These are phyloP conservation scores for Sugiyamaella paludigena DNA, from an alignment of 1,139 yeast genomes.

Conservation along the genomic window DNA sequence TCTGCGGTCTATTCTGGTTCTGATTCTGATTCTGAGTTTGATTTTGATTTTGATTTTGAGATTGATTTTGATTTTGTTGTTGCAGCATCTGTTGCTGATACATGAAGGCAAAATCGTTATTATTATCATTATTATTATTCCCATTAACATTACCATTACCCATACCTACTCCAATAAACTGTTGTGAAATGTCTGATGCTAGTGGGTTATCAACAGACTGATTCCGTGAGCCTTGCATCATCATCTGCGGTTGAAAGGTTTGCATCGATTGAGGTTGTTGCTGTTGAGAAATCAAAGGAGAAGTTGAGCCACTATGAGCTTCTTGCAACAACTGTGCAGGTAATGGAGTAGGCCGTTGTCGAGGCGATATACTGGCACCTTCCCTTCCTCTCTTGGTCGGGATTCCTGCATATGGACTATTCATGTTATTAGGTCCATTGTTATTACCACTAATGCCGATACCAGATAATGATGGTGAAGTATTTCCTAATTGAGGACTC, in stretches of 20 bases:
- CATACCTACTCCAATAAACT: constrained; percentile 2
- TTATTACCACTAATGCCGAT: constrained; percentile 8
- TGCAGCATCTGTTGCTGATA: constrained; percentile 25
- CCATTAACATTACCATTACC: neutral
- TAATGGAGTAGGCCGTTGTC: constrained; percentile 27
- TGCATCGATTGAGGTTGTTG: constrained; percentile 13
- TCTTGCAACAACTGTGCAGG: constrained; percentile 30
- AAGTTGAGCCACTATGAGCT: constrained; percentile 25
- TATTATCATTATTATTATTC: neutral
- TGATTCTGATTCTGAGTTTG: constrained; percentile 7
- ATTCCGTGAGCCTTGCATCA: constrained; percentile 1
- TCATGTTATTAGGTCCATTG: constrained; percentile 7
- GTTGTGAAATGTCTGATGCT: constrained; percentile 13
- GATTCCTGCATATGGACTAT: constrained; percentile 15
- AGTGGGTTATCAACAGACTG: constrained; percentile 4
- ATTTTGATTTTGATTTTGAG: constrained; percentile 16
- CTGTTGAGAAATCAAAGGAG: constrained; percentile 21
- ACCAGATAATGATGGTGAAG: constrained; percentile 14
- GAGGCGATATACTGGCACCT: constrained; percentile 22
- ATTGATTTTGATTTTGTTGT: constrained; percentile 13
- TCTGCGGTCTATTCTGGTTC: constrained; percentile 18
- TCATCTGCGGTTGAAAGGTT: constrained; percentile 1
- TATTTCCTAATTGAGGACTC: constrained; percentile 21
- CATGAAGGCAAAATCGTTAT: constrained; percentile 11
- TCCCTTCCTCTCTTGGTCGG: constrained; percentile 17